These are phyloP conservation scores for Fusarium armeniacum DNA, from an alignment of 2,329 filamentous ascomycete genomes.

Conservation along the genomic window DNA sequence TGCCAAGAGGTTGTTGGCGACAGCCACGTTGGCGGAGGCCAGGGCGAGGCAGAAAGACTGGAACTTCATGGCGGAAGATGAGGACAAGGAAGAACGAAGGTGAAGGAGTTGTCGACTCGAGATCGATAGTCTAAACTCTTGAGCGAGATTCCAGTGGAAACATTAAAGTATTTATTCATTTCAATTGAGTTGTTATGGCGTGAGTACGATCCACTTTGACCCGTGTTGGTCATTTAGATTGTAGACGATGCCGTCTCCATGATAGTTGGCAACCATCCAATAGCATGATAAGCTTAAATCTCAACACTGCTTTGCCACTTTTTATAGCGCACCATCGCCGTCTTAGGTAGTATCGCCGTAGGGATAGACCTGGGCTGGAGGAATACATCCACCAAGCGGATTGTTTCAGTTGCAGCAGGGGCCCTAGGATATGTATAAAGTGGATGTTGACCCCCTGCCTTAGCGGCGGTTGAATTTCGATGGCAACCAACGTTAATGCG, in stretches of 20 bases:
- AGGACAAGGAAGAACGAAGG: background rate
- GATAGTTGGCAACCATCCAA: background rate
- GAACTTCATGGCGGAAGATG: slow-evolving; percentile 36
- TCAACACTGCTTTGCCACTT: background rate
- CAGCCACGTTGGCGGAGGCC: slow-evolving; percentile 36
- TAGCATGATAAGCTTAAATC: background rate
- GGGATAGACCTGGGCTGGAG: background rate
- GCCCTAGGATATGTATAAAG: slow-evolving; percentile 5
- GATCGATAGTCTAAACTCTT: slow-evolving; percentile 7
- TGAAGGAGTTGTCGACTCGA: slow-evolving; percentile 25
- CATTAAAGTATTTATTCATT: slow-evolving; percentile 15
- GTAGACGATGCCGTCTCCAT: slow-evolving; percentile 1
- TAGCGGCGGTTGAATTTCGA: slow-evolving; percentile 5
- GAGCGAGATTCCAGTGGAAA: background rate
- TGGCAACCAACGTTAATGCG: slow-evolving; percentile 1
- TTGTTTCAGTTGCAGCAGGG: background rate
- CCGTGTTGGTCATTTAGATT: slow-evolving; percentile 8
- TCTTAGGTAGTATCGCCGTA: slow-evolving; percentile 9
- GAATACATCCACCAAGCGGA: slow-evolving; percentile 14
- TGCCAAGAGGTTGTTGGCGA: slow-evolving; percentile 33
- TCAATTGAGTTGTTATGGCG: slow-evolving; percentile 4
- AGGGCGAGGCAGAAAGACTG: slow-evolving; percentile 36
- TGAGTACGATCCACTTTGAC: slow-evolving; percentile 17
- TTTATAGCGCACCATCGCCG: slow-evolving; percentile 8
- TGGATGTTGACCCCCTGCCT: slow-evolving; percentile 1